These are phyloP conservation scores for Acmispon strigosus DNA, from an alignment of 306 rosid genomes.

Conservation along the genomic window DNA sequence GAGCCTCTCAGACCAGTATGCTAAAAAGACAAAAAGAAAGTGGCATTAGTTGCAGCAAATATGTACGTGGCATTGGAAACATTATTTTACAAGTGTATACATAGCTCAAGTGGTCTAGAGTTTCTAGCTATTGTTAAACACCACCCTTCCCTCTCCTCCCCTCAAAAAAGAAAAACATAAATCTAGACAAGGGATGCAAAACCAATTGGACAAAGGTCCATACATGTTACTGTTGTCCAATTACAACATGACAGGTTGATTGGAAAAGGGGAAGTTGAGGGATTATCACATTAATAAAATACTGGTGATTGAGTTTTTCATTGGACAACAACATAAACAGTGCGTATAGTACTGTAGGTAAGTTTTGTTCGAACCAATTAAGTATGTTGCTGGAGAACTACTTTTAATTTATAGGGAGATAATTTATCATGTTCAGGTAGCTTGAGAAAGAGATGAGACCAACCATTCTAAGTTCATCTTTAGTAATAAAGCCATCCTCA, in stretches of 20 bases:
- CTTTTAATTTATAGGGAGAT: not conserved
- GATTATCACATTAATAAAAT: too few relatives aligned
- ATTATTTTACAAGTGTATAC: not conserved
- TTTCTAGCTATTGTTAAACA: not conserved
- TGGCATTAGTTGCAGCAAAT: slow-evolving; percentile 14
- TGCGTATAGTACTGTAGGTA: too few relatives aligned
- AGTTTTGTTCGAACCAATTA: too few relatives aligned
- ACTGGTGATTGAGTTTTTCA: too few relatives aligned
- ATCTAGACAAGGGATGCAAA: not conserved
- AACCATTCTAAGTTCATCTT: slow-evolving; percentile 96
- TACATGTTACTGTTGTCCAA: too few relatives aligned
- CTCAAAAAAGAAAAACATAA: not conserved
- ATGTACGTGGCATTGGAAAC: not conserved
- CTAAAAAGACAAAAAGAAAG: slow-evolving; percentile 32
- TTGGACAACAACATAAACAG: too few relatives aligned
- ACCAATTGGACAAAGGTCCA: not conserved
- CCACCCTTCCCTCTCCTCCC: not conserved
- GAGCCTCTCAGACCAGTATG: slow-evolving; percentile 88
- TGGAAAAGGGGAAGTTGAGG: too few relatives aligned
- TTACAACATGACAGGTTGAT: too few relatives aligned
- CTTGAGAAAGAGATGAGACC: slow-evolving; percentile 24
- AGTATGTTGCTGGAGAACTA: not conserved
- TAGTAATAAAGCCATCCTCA: slow-evolving; percentile 85
- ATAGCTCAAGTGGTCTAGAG: not conserved
- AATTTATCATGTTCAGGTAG: not conserved